These are phyloP conservation scores for Elymus sibiricus DNA, from an alignment of 176 grass and related monocot species.

Conservation along the genomic window DNA sequence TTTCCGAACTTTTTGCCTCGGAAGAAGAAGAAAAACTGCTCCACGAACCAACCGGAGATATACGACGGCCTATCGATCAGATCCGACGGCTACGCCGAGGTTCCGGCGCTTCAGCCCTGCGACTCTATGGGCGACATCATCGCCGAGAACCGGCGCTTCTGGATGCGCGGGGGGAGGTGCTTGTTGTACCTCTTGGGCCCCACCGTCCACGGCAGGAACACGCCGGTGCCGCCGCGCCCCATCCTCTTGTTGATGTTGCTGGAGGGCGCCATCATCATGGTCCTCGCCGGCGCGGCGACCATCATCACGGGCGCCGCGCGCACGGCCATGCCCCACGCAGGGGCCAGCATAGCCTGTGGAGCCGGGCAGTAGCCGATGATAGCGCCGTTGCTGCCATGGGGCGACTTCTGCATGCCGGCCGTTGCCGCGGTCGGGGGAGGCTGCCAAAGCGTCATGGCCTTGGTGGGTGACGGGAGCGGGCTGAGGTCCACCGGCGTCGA, in stretches of 20 bases:
- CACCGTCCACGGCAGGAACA: slow-evolving; percentile 93
- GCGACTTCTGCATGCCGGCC: slow-evolving; percentile 36
- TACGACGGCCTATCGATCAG: background rate
- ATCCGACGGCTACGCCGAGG: background rate
- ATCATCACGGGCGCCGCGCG: slow-evolving; percentile 62
- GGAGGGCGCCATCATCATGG: slow-evolving; percentile 48
- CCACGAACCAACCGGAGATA: slow-evolving; percentile 17
- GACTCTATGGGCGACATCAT: slow-evolving; percentile 71
- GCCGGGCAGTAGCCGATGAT: slow-evolving; percentile 50
- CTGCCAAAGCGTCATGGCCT: slow-evolving; percentile 76
- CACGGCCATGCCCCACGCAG: slow-evolving; percentile 70
- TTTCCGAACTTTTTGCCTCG: slow-evolving; percentile 10
- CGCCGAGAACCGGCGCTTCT: slow-evolving; percentile 86
- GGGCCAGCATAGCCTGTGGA: slow-evolving; percentile 62
- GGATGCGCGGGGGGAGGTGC: slow-evolving; percentile 94
- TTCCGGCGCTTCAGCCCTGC: slow-evolving; percentile 38
- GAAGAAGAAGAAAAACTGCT: slow-evolving; percentile 25
- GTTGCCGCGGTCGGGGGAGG: slow-evolving; percentile 28
- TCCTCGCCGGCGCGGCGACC: slow-evolving; percentile 59
- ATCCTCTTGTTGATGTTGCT: slow-evolving; percentile 54
- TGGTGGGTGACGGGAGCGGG: slow-evolving; percentile 60
- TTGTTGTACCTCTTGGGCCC: slow-evolving; percentile 90
- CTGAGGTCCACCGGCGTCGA: slow-evolving; percentile 48
- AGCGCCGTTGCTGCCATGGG: slow-evolving; percentile 18
- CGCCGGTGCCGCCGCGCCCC: slow-evolving; percentile 73